Percentiles rank a stretch among this genome's conserved stretches.
Conservation (phyloP, 441 rosid genomes). For the Euphorbia neoarborescens region DNA sequence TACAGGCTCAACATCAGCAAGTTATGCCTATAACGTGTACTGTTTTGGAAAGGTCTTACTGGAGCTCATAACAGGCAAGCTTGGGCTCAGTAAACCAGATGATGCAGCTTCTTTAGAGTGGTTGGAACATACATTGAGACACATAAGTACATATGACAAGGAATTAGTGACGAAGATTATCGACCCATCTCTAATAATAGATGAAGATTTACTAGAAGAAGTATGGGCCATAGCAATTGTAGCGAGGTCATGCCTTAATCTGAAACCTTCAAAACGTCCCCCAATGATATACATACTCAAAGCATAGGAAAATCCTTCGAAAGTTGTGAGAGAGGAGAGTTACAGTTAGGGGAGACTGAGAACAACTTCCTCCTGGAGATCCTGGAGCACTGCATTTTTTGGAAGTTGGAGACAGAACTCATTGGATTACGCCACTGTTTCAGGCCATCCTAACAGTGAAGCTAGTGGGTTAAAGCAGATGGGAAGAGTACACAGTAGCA, state of each 20-base stretch:
- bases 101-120: slow-evolving; percentile 46
- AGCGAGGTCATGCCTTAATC: slow-evolving; percentile 84
- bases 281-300: slow-evolving; percentile 69
- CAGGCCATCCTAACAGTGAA: slow-evolving; percentile 29
- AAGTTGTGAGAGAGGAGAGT: slow-evolving; percentile 75
- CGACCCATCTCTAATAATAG: slow-evolving; percentile 73
- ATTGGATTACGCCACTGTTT: slow-evolving; percentile 34
- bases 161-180: slow-evolving; percentile 72
- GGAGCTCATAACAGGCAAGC: slow-evolving; percentile 85
- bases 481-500: slow-evolving; percentile 46
- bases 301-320: slow-evolving; percentile 81
- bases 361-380: slow-evolving; percentile 70
- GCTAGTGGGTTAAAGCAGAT: slow-evolving; percentile 48
- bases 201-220: slow-evolving; percentile 89
- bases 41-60: slow-evolving; percentile 91
- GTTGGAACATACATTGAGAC: slow-evolving; percentile 61
- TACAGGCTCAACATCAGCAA: slow-evolving; percentile 41
- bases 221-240: slow-evolving; percentile 98
- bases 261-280: slow-evolving; percentile 78
- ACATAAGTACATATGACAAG: slow-evolving; percentile 62
- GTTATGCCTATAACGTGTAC: slow-evolving; percentile 69
- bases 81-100: slow-evolving; percentile 57
- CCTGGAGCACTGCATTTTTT: slow-evolving; percentile 74
- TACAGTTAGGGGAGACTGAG: slow-evolving; percentile 54
- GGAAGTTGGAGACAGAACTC: slow-evolving; percentile 85